A percentile compares a stretch with the other conserved stretches of the same genome.
Evolutionary conservation across 352 stramenopile genomes (phyloP).

Genomic region (Phytopythium chamaehyphon): DNA sequence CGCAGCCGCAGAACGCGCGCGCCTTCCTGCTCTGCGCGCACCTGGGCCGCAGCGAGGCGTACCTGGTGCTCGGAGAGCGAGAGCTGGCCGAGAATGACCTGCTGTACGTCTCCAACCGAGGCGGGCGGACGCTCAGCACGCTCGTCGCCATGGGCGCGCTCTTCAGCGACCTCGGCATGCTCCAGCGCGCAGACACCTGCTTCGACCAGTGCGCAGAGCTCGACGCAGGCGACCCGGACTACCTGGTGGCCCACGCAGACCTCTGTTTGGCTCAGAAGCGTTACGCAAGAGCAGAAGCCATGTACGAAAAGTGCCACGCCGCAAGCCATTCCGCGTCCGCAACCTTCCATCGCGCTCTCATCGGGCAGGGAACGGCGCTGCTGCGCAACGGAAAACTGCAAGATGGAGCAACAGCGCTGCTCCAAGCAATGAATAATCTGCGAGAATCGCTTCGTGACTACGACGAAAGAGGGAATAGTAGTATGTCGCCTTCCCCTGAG

Average conservation of each 20-base stretch:
- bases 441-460: constrained; percentile 16
- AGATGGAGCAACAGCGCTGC: constrained; percentile 28
- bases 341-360: constrained; percentile 37
- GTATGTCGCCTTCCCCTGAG: neutral
- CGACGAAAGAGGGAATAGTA: neutral
- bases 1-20: constrained; percentile 15
- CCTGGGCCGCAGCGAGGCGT: constrained; percentile 34
- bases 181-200: constrained; percentile 41
- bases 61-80: constrained; percentile 15
- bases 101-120: constrained; percentile 33
- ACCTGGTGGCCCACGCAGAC: constrained; percentile 46
- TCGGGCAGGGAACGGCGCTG: constrained; percentile 37
- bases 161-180: constrained; percentile 50
- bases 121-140: constrained; percentile 18
- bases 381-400: constrained; percentile 40
- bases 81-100: constrained; percentile 31
- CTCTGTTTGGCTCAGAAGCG: constrained; percentile 43
- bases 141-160: constrained; percentile 48
- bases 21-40: constrained; percentile 40
- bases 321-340: constrained; percentile 17
- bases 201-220: constrained; percentile 32
- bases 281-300: constrained; percentile 16
- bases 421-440: constrained; percentile 37
- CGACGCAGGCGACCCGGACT: constrained; percentile 29
- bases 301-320: constrained; percentile 39